These are phyloP conservation scores for Fragaria nilgerrensis DNA, from an alignment of 306 rosid species.

Conservation along the genomic window DNA sequence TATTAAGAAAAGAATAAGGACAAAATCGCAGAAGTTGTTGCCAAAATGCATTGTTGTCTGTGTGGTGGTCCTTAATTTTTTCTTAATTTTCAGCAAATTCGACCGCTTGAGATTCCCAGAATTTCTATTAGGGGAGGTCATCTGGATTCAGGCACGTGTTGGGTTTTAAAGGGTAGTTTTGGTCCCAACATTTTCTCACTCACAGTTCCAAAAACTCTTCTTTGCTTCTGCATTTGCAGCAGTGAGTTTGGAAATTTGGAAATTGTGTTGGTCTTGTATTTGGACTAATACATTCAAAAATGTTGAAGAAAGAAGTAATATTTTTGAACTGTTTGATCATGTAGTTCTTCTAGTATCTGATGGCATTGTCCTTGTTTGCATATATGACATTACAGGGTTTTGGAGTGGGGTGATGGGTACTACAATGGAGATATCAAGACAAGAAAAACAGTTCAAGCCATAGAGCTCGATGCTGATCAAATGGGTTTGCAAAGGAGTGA, in stretches of 20 bases:
- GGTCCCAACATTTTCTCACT: neutral
- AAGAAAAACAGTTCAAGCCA: slow-evolving; percentile 69
- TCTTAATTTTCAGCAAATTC: slow-evolving; percentile 14
- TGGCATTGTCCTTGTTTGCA: slow-evolving; percentile 4
- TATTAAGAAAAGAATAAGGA: neutral
- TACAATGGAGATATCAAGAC: slow-evolving; percentile 93
- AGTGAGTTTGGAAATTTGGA: slow-evolving; percentile 1
- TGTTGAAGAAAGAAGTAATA: neutral
- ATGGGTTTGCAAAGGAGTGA: slow-evolving; percentile 73
- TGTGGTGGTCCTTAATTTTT: neutral
- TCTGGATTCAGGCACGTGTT: slow-evolving; percentile 11
- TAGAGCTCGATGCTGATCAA: slow-evolving; percentile 63
- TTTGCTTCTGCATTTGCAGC: slow-evolving; percentile 1
- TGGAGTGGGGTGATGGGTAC: slow-evolving; percentile 83
- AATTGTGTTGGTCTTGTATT: neutral
- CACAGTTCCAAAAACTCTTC: neutral
- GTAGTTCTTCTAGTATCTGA: neutral
- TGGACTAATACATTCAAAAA: slow-evolving; percentile 1
- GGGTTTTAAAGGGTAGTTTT: neutral
- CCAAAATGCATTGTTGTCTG: neutral
- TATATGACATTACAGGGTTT: slow-evolving; percentile 40
- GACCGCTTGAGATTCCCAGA: slow-evolving; percentile 2
- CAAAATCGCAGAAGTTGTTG: neutral
- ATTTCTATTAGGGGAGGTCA: neutral
- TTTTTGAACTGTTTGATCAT: neutral